These are phyloP conservation scores for Podospora pseudocomata DNA, from an alignment of 495 filamentous ascomycete species.

Conservation along the genomic window DNA sequence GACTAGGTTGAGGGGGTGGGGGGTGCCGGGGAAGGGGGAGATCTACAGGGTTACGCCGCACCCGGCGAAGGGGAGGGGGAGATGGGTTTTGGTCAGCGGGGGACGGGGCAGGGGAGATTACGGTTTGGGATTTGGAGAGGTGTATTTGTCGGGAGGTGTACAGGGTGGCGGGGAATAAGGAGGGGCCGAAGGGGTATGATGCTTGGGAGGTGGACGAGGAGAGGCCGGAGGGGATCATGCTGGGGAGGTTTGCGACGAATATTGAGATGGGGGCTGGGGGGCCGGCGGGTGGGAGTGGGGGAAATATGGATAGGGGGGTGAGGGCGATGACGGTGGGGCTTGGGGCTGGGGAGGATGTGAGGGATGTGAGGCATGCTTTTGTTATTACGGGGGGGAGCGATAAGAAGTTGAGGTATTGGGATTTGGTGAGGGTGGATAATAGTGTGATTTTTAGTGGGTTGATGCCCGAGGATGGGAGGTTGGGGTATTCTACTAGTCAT, in stretches of 20 bases:
- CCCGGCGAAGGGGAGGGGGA: slow-evolving; percentile 68
- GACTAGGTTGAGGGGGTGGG: slow-evolving; percentile 83
- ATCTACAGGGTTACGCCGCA: slow-evolving; percentile 80
- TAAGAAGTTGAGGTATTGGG: slow-evolving; percentile 92
- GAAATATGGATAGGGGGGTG: slow-evolving; percentile 49
- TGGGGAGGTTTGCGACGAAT: slow-evolving; percentile 77
- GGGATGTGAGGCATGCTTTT: slow-evolving; percentile 61
- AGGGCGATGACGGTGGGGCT: slow-evolving; percentile 56
- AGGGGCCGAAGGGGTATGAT: slow-evolving; percentile 67
- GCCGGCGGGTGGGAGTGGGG: slow-evolving; percentile 25
- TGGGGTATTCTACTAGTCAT: slow-evolving; percentile 68
- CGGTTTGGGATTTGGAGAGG: slow-evolving; percentile 94
- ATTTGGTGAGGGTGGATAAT: slow-evolving; percentile 66
- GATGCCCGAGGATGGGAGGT: slow-evolving; percentile 63
- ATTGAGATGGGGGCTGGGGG: slow-evolving; percentile 51
- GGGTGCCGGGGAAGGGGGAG: slow-evolving; percentile 71
- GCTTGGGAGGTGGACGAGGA: slow-evolving; percentile 90
- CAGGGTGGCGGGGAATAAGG: slow-evolving; percentile 55
- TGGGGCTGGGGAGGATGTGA: slow-evolving; percentile 53
- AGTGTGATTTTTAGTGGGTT: slow-evolving; percentile 77
- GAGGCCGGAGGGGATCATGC: slow-evolving; percentile 72
- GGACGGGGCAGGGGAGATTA: slow-evolving; percentile 87
- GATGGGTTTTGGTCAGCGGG: slow-evolving; percentile 81
- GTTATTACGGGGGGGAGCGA: slow-evolving; percentile 85
- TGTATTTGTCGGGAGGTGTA: slow-evolving; percentile 86